These are phyloP conservation scores for Groenewaldozyma sp. DNA, from an alignment of 1,139 yeast genomes.

Conservation along the genomic window DNA sequence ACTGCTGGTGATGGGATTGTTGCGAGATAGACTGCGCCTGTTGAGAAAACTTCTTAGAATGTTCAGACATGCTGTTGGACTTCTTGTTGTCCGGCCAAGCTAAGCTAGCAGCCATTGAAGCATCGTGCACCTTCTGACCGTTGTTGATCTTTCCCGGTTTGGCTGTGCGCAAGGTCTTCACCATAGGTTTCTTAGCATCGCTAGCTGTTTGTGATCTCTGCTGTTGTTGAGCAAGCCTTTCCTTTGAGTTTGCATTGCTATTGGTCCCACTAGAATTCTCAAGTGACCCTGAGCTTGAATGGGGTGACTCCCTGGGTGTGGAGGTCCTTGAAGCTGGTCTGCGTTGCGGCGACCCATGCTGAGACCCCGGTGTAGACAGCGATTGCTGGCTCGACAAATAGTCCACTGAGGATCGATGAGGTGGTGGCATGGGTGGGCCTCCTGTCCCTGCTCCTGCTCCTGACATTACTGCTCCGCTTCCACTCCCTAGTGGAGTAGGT, in stretches of 20 bases:
- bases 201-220: conserved; percentile 3
- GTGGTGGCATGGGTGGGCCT: too few relatives aligned
- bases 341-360: neutral
- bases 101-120: conserved; percentile 20
- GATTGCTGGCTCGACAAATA: too few relatives aligned
- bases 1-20: neutral
- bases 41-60: neutral
- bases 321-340: neutral
- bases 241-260: too few relatives aligned
- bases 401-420: too few relatives aligned
- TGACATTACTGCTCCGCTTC: neutral
- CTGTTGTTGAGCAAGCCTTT: neutral
- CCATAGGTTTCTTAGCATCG: conserved; percentile 12
- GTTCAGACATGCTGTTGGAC: neutral
- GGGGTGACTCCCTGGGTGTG: neutral
- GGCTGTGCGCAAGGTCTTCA: conserved; percentile 17
- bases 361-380: too few relatives aligned
- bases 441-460: neutral
- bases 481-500: too few relatives aligned
- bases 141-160: conserved; percentile 15
- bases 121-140: conserved; percentile 15
- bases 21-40: neutral
- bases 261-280: neutral
- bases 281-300: neutral
- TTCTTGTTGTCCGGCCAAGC: conserved; percentile 18